Evolutionary conservation across 2,329 filamentous ascomycete species (phyloP), one percentile per base, ranked within the genome.

Genomic region (Aspergillus floridensis): DNA sequence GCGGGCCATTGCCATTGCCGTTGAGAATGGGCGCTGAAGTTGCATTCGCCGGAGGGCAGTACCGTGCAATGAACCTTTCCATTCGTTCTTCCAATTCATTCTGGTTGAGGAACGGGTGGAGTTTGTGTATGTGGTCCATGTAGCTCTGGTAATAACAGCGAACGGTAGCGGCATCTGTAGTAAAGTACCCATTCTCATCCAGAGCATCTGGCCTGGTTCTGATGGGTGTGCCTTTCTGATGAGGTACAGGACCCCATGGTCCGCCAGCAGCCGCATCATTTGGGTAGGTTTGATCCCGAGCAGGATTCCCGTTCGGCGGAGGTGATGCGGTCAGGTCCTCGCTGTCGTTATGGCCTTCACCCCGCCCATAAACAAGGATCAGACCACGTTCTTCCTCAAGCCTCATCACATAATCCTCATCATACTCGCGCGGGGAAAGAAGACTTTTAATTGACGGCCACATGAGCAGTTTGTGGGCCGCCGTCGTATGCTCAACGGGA

Each of bases 401-500:
- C 29, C 86, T 82, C 73, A 95, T 89, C 0, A 92, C 91, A 71
- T 92, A 96, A 38, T 83, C 77, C 64, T 89, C 85, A 57, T 86
- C 84, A 26, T 87, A 81, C 55, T 82, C 81, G 32, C 81, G 79
- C 68, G 80, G 66, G 59, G 75, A 57, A 35, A 91, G 86, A 70
- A 97, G 71, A 62, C 82, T 77, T 70, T 81, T 77, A 57, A 95
- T 91, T 0, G 87, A 83, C 0, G 84, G 84, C 87, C 89, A 92
- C 50, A 84, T 81, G 29, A 98, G 79, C 19, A 98, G 80, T 63
- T 92, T 85, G 53, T 95, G 91, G 1, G 92, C 92, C n/a, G 92
- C 86, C 0, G 93, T 97, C 0, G 91, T 96, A 70, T 98, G 93
- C 65, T 96, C 91, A 29, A 88, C 85, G 0, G 92, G 90, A 58